These are phyloP conservation scores for Hanseniaspora clermontiae DNA, from an alignment of 805 yeast species.

Conservation along the genomic window DNA sequence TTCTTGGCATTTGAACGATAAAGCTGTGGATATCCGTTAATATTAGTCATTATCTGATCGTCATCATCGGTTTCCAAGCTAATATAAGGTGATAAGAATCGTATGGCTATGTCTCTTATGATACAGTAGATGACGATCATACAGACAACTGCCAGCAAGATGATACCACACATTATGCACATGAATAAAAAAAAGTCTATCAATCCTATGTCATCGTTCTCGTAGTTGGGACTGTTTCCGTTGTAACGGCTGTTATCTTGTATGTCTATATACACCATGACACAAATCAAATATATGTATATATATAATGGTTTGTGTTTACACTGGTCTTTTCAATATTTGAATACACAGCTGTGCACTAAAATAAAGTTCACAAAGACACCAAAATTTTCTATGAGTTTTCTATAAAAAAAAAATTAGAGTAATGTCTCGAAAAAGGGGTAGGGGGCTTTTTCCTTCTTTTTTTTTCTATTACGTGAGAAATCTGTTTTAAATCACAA, in stretches of 20 bases:
- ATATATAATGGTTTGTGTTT: neutral
- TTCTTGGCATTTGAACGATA: conserved; percentile 12
- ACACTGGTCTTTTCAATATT: neutral
- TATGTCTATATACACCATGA: neutral
- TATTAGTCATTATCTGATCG: conserved; percentile 3
- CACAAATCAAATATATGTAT: neutral
- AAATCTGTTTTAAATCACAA: too few relatives aligned
- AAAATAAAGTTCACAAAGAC: too few relatives aligned
- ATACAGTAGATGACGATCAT: conserved; percentile 15
- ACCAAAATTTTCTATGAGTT: too few relatives aligned
- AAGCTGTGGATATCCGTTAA: conserved; percentile 6
- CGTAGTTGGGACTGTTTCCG: neutral
- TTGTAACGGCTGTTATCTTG: neutral
- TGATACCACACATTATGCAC: conserved; percentile 10
- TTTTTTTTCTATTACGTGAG: neutral
- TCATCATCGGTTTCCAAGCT: conserved; percentile 7
- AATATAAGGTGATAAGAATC: conserved; percentile 14
- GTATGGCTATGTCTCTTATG: conserved; percentile 14
- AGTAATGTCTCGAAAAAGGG: neutral
- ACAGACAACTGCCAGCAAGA: conserved; percentile 16
- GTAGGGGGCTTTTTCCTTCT: neutral
- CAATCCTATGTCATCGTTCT: neutral
- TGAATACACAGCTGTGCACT: too few relatives aligned
- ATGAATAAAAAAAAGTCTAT: conserved; percentile 7
- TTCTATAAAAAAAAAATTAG: neutral